Base-by-base conservation (phyloP, 805 yeast genomes). In the Helenozyma baotianmanensis region DNA sequence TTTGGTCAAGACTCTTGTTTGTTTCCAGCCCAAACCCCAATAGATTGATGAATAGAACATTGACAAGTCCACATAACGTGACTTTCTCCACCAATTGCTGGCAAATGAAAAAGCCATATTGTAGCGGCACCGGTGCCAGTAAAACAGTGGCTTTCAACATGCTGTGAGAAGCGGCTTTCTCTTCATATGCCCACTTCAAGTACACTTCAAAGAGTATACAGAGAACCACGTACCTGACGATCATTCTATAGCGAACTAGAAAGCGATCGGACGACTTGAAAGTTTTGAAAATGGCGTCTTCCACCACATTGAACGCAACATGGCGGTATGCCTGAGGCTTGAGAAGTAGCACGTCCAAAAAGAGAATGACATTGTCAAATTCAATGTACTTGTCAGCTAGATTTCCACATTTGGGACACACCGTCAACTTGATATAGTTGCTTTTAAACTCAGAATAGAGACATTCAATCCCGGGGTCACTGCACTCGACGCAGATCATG, bases 401-500 rank as follows among this genome's bases (percentile, higher is more conserved):
- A 31, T 71, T 66, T 19, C 74, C 70, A 55, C 99, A 92, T 18
- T 61, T 54, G 2, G 74, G 61, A 51, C 97, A 92, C 21, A 79
- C 78, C 0, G 95, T 80, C 23, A 87, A 70, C 43, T 83, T 78
- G 29, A 90, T 85, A 48, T 87, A 88, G 28, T 80, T 78, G 37
- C 82, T 79, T 18, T 89, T 76, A 57, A 84, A 89, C 44, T 68
- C 70, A 14, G 81, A 79, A 60, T 75, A 90, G 23, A 89, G 69
- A 1, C 82, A 67, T 12, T 68, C 64, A 22, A 80, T 82, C 3
- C 80, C 76, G 17, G 57, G 47, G 24, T 70, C 61, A n/a, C 78
- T 71, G 55, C 97, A 92, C 54, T 88, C 94, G 14, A 89, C 81
- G 57, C 97, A 90, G 40, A 89, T 79, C 97, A 90, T 88, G 16